Evolutionary conservation across 306 rosid species (phyloP), one percentile per base, ranked within the genome.

Genomic region (Gillenia trifoliata): DNA sequence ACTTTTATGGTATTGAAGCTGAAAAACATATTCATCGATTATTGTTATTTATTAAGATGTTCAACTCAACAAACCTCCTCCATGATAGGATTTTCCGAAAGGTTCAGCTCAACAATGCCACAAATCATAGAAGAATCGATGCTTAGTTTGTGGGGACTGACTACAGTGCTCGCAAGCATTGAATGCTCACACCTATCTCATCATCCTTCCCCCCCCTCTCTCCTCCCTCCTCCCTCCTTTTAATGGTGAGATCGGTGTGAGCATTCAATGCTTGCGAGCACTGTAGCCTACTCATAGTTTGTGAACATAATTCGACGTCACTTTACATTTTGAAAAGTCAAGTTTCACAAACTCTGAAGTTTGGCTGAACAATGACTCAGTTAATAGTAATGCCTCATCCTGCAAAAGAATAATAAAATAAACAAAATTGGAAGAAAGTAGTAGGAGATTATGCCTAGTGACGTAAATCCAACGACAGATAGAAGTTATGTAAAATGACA

Each of bases 241-340:
- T n/a, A n/a, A n/a, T n/a, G n/a, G n/a, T n/a, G n/a, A n/a, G n/a
- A n/a, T n/a, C n/a, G n/a, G n/a, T n/a, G n/a, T n/a, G n/a, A n/a
- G n/a, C n/a, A n/a, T n/a, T n/a, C n/a, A n/a, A n/a, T n/a, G n/a
- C n/a, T n/a, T n/a, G n/a, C n/a, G n/a, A n/a, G n/a, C n/a, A n/a
- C n/a, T n/a, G n/a, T n/a, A n/a, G n/a, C n/a, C n/a, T n/a, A n/a
- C n/a, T n/a, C n/a, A n/a, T n/a, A n/a, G n/a, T n/a, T n/a, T 74
- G 36, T 70, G 69, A 85, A 80, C 68, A 78, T 72, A 90, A 33
- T 85, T 67, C 43, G 84, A 79, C 64, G 88, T 86, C 69, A 94
- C 82, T 73, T 89, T 89, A 71, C 96, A 94, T 77, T 85, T 82
- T 30, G 97, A 89, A 9, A 91, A 78, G 76, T 94, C 96, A 83